Evolutionary conservation across 176 grass and related monocot genomes (phyloP), one percentile per base, ranked within the genome.

Genomic region (Metroxylon sagu): DNA sequence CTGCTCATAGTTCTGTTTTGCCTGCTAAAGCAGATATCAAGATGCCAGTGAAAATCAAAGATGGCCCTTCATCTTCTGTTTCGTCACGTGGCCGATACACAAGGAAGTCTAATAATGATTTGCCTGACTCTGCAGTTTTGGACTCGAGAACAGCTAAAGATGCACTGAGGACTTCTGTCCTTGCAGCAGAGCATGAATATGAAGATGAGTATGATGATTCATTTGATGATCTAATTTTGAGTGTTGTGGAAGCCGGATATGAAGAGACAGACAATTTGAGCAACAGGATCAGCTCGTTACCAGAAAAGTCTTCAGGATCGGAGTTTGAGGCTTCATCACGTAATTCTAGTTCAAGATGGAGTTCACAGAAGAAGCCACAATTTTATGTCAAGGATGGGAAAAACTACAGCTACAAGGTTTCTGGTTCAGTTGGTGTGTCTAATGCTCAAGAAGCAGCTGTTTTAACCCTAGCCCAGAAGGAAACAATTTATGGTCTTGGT

Each of bases 121-220:
- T 85, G 31, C 65, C 87, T 16, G 74, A 92, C 59, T 68, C 76
- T 21, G 55, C 66, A 50, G 67, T 69, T 31, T 70, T 98, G 26
- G 81, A 98, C 69, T 92, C 76, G 4, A 74, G 49, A 80, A 78
- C 75, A 49, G 84, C 85, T 29, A 91, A 92, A 78, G 76, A 71
- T 73, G 80, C 64, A 28, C 63, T 73, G 58, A 85, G 67, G 55
- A 75, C 81, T 49, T 48, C 60, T 57, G 74, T 92, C 19, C 81
- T 98, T 18, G 72, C 86, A 56, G 74, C 80, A 49, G 77, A 88
- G 50, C 76, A 82, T 67, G 91, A 96, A 65, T 90, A 91, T 72
- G 87, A 98, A 16, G 93, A 98, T 25, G 87, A 98, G 27, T 98
- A 98, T 59, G 93, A 98, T 74, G 87, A 98, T 79, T 98, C 93